Evolutionary conservation across 257 asterid genomes (phyloP).

Genomic region (Solanum peruvianum): DNA sequence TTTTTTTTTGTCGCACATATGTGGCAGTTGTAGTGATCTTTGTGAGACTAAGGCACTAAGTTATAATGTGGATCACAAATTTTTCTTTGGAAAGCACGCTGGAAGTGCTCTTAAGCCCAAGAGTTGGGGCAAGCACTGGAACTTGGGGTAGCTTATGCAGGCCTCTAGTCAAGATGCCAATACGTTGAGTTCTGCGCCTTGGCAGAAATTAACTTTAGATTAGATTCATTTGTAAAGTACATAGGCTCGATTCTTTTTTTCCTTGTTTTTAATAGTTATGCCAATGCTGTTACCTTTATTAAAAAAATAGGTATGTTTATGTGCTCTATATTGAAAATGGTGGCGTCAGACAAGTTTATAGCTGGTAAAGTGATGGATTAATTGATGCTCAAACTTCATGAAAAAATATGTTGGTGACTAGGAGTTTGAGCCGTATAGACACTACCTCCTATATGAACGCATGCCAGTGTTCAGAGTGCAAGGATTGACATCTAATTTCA

Average conservation of each 20-base stretch:
- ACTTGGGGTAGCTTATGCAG: not conserved
- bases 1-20: not conserved
- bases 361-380: not conserved
- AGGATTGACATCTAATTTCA: not conserved
- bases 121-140: not conserved
- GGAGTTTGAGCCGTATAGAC: not conserved
- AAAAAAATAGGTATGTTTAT: not conserved
- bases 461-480: not conserved
- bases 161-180: not conserved
- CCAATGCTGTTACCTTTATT: too few species aligned
- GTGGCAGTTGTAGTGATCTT: not conserved
- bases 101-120: not conserved
- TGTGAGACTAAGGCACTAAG: not conserved
- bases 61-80: not conserved
- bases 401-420: not conserved
- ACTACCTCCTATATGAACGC: not conserved
- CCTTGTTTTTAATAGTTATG: not conserved
- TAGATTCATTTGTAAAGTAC: not conserved
- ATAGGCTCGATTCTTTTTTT: not conserved
- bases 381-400: not conserved
- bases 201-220: not conserved
- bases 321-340: not conserved
- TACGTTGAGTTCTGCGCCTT: not conserved
- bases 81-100: not conserved
- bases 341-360: not conserved